Evolutionary conservation across 2,329 filamentous ascomycete species (phyloP).

Genomic region (Daldinia sp.): DNA sequence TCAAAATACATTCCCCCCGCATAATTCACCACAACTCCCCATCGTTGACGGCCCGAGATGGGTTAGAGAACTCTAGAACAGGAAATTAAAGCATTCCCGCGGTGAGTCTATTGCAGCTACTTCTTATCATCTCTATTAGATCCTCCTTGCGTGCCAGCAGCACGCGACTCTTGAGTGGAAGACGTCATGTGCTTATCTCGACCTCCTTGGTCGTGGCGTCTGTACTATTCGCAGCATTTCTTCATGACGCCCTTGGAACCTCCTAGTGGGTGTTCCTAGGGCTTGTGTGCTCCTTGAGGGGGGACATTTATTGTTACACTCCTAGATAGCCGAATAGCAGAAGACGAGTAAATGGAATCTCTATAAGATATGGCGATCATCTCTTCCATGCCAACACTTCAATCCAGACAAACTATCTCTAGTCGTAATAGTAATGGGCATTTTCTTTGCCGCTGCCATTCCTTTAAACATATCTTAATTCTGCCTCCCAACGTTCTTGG

Average conservation of each 20-base stretch:
- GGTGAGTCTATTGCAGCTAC: slow-evolving; percentile 48
- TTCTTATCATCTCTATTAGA: slow-evolving; percentile 44
- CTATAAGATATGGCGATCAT: slow-evolving; percentile 53
- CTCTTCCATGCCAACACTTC: slow-evolving; percentile 50
- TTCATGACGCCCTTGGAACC: slow-evolving; percentile 49
- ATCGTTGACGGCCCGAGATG: slow-evolving; percentile 40
- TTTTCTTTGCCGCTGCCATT: slow-evolving; percentile 53
- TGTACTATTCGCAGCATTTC: slow-evolving; percentile 48
- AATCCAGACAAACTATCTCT: slow-evolving; percentile 43
- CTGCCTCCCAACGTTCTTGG: slow-evolving; percentile 53
- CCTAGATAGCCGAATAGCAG: slow-evolving; percentile 37
- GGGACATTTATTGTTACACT: slow-evolving; percentile 44
- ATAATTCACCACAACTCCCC: slow-evolving; percentile 27
- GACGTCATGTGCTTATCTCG: slow-evolving; percentile 36
- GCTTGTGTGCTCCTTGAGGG: slow-evolving; percentile 43
- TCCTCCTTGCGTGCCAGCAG: slow-evolving; percentile 51
- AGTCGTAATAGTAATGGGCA: slow-evolving; percentile 48
- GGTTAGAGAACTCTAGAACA: slow-evolving; percentile 35
- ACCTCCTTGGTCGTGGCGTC: slow-evolving; percentile 45
- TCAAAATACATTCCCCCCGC: slow-evolving; percentile 51
- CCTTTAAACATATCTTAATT: slow-evolving; percentile 54
- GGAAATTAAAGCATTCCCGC: slow-evolving; percentile 52
- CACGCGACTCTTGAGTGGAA: slow-evolving; percentile 17
- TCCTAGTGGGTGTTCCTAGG: slow-evolving; percentile 45
- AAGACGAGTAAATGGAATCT: slow-evolving; percentile 34